These are phyloP conservation scores for Emergomyces pasteurianus DNA, from an alignment of 2,329 filamentous ascomycete genomes.

Conservation along the genomic window DNA sequence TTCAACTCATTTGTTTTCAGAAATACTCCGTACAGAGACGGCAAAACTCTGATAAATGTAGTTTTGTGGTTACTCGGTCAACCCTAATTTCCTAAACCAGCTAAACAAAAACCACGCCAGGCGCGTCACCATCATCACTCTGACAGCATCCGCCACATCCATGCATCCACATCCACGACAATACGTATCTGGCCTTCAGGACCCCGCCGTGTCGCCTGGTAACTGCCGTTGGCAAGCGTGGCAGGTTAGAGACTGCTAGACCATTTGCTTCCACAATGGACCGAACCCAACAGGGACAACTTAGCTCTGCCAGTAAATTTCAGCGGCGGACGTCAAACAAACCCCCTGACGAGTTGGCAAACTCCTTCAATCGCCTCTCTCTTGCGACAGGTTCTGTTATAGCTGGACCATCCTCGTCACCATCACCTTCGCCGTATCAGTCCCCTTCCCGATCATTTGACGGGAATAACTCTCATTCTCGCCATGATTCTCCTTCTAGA, in stretches of 20 bases:
- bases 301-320: neutral
- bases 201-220: neutral
- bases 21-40: too few species aligned
- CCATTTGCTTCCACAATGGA: neutral
- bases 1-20: too few species aligned
- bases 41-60: neutral
- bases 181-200: neutral
- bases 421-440: neutral
- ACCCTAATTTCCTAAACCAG: neutral
- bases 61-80: neutral
- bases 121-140: neutral
- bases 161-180: neutral
- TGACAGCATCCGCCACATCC: neutral
- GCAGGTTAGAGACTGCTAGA: neutral
- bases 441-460: constrained; percentile 1
- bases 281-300: neutral
- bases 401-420: neutral
- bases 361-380: constrained; percentile 3
- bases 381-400: constrained; percentile 1
- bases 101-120: neutral
- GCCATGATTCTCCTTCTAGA: constrained; percentile 11
- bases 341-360: neutral
- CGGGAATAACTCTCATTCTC: neutral
- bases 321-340: neutral
- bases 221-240: neutral